phyloP scores from a whole-genome alignment of 768 basidiomycete genomes.

The Ramaria sp. region DNA sequence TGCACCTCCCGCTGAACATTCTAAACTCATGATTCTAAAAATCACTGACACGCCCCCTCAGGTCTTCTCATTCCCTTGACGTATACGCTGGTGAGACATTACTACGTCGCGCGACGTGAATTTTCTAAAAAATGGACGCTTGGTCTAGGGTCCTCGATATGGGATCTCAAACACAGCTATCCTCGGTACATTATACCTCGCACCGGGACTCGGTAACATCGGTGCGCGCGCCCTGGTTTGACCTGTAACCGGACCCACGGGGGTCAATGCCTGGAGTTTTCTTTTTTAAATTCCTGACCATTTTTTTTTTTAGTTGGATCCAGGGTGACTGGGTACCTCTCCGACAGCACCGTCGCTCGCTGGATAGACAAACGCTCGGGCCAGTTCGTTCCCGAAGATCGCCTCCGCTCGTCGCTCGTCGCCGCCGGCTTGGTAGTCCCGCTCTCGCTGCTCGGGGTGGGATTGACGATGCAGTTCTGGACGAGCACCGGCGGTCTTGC shows the following conservation, averaged over 20 bases:
- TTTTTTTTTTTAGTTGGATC: slow-evolving; percentile 53
- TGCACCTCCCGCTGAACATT: too few species aligned
- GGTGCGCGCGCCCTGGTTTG: not conserved
- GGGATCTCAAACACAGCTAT: slow-evolving; percentile 2
- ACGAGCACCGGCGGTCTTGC: slow-evolving; percentile 37
- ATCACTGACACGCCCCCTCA: not conserved
- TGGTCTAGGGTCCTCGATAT: not conserved
- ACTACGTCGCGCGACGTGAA: not conserved
- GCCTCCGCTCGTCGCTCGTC: slow-evolving; percentile 40
- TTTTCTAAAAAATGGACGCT: not conserved
- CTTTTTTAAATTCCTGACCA: not conserved
- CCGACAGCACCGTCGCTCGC: slow-evolving; percentile 39
- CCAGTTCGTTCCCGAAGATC: slow-evolving; percentile 57
- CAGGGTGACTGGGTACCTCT: slow-evolving; percentile 44
- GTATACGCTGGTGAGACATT: not conserved
- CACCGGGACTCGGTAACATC: not conserved
- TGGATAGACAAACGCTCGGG: slow-evolving; percentile 42
- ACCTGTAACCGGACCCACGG: too few species aligned
- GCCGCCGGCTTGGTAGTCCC: slow-evolving; percentile 41
- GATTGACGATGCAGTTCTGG: slow-evolving; percentile 44
- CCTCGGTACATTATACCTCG: slow-evolving; percentile 5
- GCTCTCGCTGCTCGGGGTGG: slow-evolving; percentile 35
- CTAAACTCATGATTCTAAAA: too few species aligned
- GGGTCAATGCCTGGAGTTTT: slow-evolving; percentile 1
- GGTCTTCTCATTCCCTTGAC: slow-evolving; percentile 2